Evolutionary conservation across 352 stramenopile species (phyloP), one percentile per base, ranked within the genome.

Genomic region (Aphanomyces cochlioides): DNA sequence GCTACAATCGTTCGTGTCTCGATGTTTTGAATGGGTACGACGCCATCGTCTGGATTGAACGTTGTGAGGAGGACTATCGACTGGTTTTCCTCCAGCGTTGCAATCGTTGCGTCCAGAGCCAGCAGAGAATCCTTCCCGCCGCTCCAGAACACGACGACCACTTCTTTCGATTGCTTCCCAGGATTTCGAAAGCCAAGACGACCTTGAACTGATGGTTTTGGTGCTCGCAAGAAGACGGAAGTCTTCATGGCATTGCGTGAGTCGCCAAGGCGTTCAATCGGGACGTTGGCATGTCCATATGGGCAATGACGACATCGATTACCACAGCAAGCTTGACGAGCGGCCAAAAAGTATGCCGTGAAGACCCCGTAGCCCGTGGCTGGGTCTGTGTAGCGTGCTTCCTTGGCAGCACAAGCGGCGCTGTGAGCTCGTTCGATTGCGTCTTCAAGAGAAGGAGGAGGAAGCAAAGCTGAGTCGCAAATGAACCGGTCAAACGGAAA

Each of bases 101-200:
- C 75, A 41, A 72, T 74, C 15, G 74, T 75, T 2, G 87, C 68
- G 5, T 72, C 58, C 10, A 96, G 79, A 4, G 90, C 77, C 34
- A 97, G 73, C 67, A 96, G 95, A 0, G 89, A 96, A 78, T 97
- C 90, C 56, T 97, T 97, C 34, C 90, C 90, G 21, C 90, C 90
- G 66, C 80, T 92, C 77, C 88, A 96, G 71, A 96, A 96, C 38
- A 96, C 73, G 12, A 97, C 83, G 28, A 92, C 81, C 17, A 50
- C 58, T 17, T 34, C 64, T 38, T 19, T 48, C 36, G 38, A 5
- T 54, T 39, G 60, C 53, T 73, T 37, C 13, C 28, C 28, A 39
- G 45, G 54, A 37, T 61, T 61, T 19, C 21, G 13, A 17, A 58
- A 73, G 7, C 41, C 58, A n/a, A 71, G 37, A 7, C 47, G 43